A percentile compares a stretch with the other conserved stretches of the same genome.
phyloP scores from a whole-genome alignment of 2,329 filamentous ascomycete species.

The Trichoderma koningii region DNA sequence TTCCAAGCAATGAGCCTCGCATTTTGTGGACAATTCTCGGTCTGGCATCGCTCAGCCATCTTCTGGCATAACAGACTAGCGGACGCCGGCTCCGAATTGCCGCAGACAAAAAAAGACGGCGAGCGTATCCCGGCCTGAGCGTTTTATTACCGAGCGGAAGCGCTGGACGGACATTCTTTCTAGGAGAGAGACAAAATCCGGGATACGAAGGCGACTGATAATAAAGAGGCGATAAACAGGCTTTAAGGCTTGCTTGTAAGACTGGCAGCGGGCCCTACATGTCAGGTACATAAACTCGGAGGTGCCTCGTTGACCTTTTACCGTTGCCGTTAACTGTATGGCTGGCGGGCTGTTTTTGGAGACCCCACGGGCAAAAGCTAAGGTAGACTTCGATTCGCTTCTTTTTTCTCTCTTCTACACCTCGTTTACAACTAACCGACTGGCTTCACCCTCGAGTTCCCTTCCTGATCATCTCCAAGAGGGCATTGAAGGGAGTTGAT shows the following conservation, averaged over 20 bases:
- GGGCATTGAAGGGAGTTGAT: neutral
- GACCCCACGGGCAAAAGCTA: conserved; percentile 9
- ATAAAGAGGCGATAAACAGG: neutral
- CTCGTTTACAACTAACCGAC: neutral
- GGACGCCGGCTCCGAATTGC: conserved; percentile 9
- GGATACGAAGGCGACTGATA: neutral
- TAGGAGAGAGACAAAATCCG: neutral
- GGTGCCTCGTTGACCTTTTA: no score
- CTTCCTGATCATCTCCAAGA: neutral
- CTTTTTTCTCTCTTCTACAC: neutral
- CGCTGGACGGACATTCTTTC: neutral
- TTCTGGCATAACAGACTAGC: conserved; percentile 5
- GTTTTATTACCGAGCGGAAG: conserved; percentile 11
- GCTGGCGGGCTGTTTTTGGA: neutral
- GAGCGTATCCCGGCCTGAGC: conserved; percentile 2
- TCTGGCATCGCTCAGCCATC: neutral
- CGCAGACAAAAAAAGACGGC: neutral
- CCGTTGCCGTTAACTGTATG: neutral
- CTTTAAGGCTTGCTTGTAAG: neutral
- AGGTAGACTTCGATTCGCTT: neutral
- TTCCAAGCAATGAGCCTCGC: conserved; percentile 1
- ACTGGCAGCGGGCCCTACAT: no score
- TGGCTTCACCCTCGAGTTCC: neutral
- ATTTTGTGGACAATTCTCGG: neutral
- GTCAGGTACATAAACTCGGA: no score